Conservation (phyloP, 2,329 filamentous ascomycete species). For the Aspergillus luchuensis region DNA sequence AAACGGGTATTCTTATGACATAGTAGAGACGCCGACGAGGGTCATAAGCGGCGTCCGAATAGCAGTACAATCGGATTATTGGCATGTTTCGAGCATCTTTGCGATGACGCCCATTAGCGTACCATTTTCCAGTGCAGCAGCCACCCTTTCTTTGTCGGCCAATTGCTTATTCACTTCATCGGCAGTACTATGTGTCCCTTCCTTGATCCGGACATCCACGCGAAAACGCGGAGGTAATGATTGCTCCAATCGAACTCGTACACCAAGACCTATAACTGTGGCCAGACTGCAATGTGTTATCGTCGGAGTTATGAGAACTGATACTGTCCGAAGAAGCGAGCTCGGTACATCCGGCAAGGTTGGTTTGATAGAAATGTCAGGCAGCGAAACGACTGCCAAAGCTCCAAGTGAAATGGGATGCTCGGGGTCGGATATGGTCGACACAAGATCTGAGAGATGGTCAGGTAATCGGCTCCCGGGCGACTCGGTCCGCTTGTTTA, state of each 20-base stretch:
- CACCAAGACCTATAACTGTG: constrained; percentile 91
- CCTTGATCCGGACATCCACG: constrained; percentile 90
- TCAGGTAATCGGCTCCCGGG: constrained; percentile 2
- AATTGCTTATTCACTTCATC: constrained; percentile 97
- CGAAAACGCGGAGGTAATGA: constrained; percentile 88
- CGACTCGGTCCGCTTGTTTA: not conserved
- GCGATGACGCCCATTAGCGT: constrained; percentile 83
- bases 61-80: constrained; percentile 42
- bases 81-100: constrained; percentile 90
- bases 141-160: constrained; percentile 93
- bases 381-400: constrained; percentile 91
- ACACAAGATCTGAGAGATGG: constrained; percentile 72
- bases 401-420: constrained; percentile 92
- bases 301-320: constrained; percentile 90
- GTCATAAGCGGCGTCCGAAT: not conserved
- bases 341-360: constrained; percentile 60
- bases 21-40: not conserved
- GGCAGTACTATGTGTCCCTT: constrained; percentile 91
- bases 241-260: constrained; percentile 87
- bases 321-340: constrained; percentile 70
- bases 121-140: constrained; percentile 90
- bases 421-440: constrained; percentile 92
- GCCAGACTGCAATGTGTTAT: constrained; percentile 96
- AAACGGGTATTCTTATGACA: not conserved
- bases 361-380: constrained; percentile 79